A percentile compares a stretch with the other conserved stretches of the same genome.
Conservation (phyloP, 768 basidiomycete species). For the Mycena kentingensis region DNA sequence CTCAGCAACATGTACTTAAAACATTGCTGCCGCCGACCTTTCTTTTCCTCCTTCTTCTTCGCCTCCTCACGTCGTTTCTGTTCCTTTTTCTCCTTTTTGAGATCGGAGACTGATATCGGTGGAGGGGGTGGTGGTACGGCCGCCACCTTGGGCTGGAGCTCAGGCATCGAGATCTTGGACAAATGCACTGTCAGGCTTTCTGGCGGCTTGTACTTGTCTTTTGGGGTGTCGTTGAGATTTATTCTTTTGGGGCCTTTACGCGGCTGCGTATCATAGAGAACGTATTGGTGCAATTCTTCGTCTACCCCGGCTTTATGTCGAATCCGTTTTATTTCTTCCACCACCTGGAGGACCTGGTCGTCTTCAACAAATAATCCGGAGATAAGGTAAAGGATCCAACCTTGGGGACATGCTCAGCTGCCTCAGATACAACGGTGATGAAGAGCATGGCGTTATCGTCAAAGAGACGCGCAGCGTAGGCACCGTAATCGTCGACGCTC, state of each 20-base stretch:
- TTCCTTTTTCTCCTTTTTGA: conserved; percentile 33
- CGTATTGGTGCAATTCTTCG: conserved; percentile 73
- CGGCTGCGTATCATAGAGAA: conserved; percentile 60
- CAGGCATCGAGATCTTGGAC: conserved; percentile 87
- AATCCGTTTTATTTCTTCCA: conserved; percentile 78
- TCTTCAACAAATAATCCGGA: conserved; percentile 39
- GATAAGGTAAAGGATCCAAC: neutral
- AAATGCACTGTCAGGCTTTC: conserved; percentile 70
- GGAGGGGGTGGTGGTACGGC: conserved; percentile 16
- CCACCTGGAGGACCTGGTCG: conserved; percentile 77
- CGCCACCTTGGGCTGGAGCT: conserved; percentile 70
- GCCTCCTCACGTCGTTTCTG: conserved; percentile 42
- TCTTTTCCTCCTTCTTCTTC: conserved; percentile 33
- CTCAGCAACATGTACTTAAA: conserved; percentile 31
- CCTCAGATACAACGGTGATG: conserved; percentile 68
- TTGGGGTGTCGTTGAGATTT: conserved; percentile 61
- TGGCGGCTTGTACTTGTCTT: conserved; percentile 63
- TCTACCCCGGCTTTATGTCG: conserved; percentile 69
- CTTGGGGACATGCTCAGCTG: conserved; percentile 67
- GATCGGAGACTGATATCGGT: conserved; percentile 23
- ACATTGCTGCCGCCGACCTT: conserved; percentile 37
- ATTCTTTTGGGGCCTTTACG: conserved; percentile 66
- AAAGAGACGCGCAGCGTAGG: conserved; percentile 64
- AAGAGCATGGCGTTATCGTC: conserved; percentile 84
- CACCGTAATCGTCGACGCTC: conserved; percentile 62